Evolutionary conservation across 441 rosid genomes (phyloP), one percentile per base, ranked within the genome.

Genomic region (Cnidoscolus chayamansa): DNA sequence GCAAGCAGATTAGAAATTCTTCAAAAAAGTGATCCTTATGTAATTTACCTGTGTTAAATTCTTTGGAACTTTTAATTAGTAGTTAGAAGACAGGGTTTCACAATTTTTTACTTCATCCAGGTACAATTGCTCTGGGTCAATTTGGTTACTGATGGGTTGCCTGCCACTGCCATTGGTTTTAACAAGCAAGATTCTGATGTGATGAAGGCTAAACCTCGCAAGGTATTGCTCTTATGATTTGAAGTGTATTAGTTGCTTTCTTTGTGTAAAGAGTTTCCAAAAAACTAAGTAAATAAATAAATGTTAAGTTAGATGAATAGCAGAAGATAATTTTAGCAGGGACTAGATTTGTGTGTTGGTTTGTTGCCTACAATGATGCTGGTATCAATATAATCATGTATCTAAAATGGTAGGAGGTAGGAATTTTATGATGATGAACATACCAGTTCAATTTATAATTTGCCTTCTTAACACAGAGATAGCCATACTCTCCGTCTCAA

Each of bases 51-150:
- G 7, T 9, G 10, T 62, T 55, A 5, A 61, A n/a, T 71, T 45
- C 55, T 32, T 63, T 62, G 37, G 45, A 51, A 30, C 12, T 8
- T 35, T 40, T 49, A 43, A 47, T 58, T 53, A 65, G 57, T 70
- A 57, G 56, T 63, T 56, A 12, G 17, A 63, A 19, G 65, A 72
- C 66, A 31, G 37, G 47, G 70, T 61, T 43, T 70, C 63, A 65
- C 65, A 7, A n/a, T 60, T 57, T 72, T 72, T 68, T 10, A 65
- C 63, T 54, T 53, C 71, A 63, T 82, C 65, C 84, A 95, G 98
- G 99, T 95, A 83, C 99, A 95, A 81, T 89, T 95, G 77, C 84
- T 95, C 58, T 95, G 99, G 99, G 99, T 95, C 78, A 95, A 95
- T 84, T 84, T 95, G 86, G 99, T 95, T 47, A 95, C 98, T 17